Evolutionary conservation across 2,329 filamentous ascomycete species (phyloP).

Genomic region (Diaporthe citriasiana): DNA sequence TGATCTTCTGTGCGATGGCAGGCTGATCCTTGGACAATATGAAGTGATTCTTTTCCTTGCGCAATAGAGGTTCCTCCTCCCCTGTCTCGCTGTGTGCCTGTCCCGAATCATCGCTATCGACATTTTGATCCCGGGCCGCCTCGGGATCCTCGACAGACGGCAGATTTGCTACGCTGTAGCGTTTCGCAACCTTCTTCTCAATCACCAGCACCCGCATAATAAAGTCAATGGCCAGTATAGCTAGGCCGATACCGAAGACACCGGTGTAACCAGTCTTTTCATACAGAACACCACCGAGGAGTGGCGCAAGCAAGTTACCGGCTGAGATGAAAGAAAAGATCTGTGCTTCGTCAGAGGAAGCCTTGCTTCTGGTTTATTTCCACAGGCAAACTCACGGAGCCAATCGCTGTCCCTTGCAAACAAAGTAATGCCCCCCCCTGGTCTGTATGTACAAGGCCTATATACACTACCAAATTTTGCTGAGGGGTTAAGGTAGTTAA

Average conservation of each 20-base stretch:
- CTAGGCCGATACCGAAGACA: slow-evolving; percentile 70
- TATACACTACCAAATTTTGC: no score
- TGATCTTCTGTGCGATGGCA: slow-evolving; percentile 56
- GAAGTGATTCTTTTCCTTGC: slow-evolving; percentile 54
- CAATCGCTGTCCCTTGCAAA: no score
- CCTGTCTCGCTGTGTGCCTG: slow-evolving; percentile 44
- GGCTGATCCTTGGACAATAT: slow-evolving; percentile 58
- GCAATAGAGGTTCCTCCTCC: slow-evolving; percentile 57
- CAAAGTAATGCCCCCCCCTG: no score
- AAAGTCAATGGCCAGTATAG: slow-evolving; percentile 69
- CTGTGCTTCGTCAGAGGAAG: slow-evolving; percentile 45
- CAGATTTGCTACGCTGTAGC: slow-evolving; percentile 49
- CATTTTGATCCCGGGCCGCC: slow-evolving; percentile 40
- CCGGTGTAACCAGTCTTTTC: slow-evolving; percentile 69
- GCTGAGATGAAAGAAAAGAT: slow-evolving; percentile 72
- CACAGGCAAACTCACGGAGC: slow-evolving; percentile 57
- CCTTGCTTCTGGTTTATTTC: not conserved
- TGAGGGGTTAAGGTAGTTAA: no score
- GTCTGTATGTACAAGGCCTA: no score
- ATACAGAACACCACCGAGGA: slow-evolving; percentile 73
- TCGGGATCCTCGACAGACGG: not conserved
- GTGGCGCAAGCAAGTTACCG: slow-evolving; percentile 68
- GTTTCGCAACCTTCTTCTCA: slow-evolving; percentile 71
- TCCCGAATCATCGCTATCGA: not conserved
- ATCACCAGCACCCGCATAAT: slow-evolving; percentile 71